Base-by-base conservation (phyloP, 2,329 filamentous ascomycete genomes). In the Periconia sp. region DNA sequence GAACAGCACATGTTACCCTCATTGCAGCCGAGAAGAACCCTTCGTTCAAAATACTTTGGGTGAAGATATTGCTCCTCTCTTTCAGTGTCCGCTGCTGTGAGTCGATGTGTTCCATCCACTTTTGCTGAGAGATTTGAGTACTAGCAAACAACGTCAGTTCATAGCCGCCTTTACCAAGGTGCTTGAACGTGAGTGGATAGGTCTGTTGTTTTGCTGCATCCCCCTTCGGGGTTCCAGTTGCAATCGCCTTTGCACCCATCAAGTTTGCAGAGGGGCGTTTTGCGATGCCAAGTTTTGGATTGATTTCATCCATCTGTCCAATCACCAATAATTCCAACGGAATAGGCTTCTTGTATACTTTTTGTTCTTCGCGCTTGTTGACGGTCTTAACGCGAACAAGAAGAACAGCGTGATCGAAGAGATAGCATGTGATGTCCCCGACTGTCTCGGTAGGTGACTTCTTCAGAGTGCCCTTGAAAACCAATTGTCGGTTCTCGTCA, bases 41-140 rank as follows among this genome's bases (percentile, higher is more conserved):
- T 54, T 94, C 91, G 56, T 91, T 91, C 27, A 89, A 76, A 50
- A 86, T 81, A 1, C 82, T 83, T 75, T 87, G 86, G 35, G 83
- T 86, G 68, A 86, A 89, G 67, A 89, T 87, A 63, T 87, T 88
- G 74, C 85, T 88, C 44, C 85, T 78, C 62, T 92, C 88, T 60
- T 92, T 85, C 53, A 99, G 81, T 57, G 89, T 90, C 65, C 90
- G 86, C 74, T 99, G 95, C 61, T 96, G 92, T 47, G 86, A 83
- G 67, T 96, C 91, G 64, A 99, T 97, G 68, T 91, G 88, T 76
- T 99, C 92, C 71, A 99, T 91, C 88, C 94, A 99, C 76, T 97
- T 99, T 73, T 93, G 91, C 54, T 94, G 85, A 23, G 91, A 90
- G 9, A 91, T 89, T 63, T 91, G 88, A 54, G 91, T 95, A 10